Evolutionary conservation across 371 early-diverging fungal genomes (phyloP).

Genomic region (Rhizomucor pusillus): DNA sequence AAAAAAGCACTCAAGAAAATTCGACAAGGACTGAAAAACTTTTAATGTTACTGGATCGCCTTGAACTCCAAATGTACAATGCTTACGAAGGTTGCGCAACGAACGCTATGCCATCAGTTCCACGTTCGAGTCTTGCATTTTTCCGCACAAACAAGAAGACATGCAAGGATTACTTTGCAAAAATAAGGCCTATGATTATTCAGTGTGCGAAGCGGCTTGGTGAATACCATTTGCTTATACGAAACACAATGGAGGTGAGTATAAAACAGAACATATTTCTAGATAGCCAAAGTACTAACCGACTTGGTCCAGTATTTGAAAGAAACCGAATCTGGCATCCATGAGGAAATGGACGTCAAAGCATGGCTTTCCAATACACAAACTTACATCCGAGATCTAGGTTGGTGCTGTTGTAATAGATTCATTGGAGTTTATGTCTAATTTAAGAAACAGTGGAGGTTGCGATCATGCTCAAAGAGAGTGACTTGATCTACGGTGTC

Average conservation of each 20-base stretch:
- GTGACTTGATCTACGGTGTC: constrained; percentile 37
- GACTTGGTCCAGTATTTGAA: not conserved
- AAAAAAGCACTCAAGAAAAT: not conserved
- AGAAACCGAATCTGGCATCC: not conserved
- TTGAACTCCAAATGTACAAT: constrained; percentile 74
- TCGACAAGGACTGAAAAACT: constrained; percentile 12
- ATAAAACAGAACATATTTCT: not conserved
- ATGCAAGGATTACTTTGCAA: constrained; percentile 75
- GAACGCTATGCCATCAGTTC: constrained; percentile 53
- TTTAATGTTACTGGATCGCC: constrained; percentile 60
- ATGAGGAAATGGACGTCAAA: constrained; percentile 9
- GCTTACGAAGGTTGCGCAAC: constrained; percentile 64
- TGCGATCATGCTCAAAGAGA: constrained; percentile 27
- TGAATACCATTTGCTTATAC: constrained; percentile 42
- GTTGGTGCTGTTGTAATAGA: constrained; percentile 5
- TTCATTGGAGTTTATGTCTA: not conserved
- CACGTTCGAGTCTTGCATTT: constrained; percentile 67
- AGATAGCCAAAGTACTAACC: not conserved
- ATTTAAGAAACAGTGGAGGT: constrained; percentile 17
- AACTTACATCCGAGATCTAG: constrained; percentile 20
- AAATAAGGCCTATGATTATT: constrained; percentile 54
- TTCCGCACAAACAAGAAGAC: constrained; percentile 71
- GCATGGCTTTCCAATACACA: constrained; percentile 28
- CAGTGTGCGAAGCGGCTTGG: constrained; percentile 42
- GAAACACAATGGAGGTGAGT: constrained; percentile 38